Conservation (phyloP, 768 basidiomycete genomes). For the Tulasnella sp. region DNA sequence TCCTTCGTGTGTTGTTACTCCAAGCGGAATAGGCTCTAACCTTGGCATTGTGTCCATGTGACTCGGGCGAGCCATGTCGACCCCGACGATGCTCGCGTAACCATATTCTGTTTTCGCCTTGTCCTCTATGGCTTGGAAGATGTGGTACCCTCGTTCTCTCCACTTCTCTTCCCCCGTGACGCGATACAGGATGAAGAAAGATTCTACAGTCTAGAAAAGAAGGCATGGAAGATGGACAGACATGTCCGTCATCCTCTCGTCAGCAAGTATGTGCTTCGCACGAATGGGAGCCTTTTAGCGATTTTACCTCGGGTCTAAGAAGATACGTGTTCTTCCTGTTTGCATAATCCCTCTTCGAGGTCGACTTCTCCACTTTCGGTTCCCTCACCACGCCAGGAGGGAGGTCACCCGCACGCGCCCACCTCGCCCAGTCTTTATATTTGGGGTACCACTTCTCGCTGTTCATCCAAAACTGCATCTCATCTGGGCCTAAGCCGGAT, state of each 20-base stretch:
- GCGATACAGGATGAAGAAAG: conserved; percentile 58
- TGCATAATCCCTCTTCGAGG: conserved; percentile 37
- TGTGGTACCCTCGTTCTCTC: conserved; percentile 59
- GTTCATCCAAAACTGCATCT: conserved; percentile 31
- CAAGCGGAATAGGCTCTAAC: too few relatives aligned
- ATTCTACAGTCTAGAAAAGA: conserved; percentile 50
- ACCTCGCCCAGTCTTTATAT: conserved; percentile 6
- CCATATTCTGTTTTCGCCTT: conserved; percentile 47
- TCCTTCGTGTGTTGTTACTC: too few relatives aligned
- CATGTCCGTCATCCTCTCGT: neutral
- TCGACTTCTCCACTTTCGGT: neutral
- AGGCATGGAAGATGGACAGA: neutral
- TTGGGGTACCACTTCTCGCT: conserved; percentile 7
- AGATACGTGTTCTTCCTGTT: conserved; percentile 39
- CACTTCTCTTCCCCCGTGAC: conserved; percentile 55
- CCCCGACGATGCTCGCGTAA: conserved; percentile 46
- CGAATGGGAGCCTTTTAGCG: too few relatives aligned
- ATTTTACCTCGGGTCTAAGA: conserved; percentile 52
- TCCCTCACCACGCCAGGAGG: conserved; percentile 4
- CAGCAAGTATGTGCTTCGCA: neutral
- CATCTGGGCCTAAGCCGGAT: conserved; percentile 58
- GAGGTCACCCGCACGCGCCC: neutral
- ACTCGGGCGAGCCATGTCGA: conserved; percentile 31
- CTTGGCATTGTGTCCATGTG: conserved; percentile 61
- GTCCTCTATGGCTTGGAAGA: conserved; percentile 55